phyloP scores from a whole-genome alignment of 1,284 basidiomycete species.

The Schizophyllum commune region DNA sequence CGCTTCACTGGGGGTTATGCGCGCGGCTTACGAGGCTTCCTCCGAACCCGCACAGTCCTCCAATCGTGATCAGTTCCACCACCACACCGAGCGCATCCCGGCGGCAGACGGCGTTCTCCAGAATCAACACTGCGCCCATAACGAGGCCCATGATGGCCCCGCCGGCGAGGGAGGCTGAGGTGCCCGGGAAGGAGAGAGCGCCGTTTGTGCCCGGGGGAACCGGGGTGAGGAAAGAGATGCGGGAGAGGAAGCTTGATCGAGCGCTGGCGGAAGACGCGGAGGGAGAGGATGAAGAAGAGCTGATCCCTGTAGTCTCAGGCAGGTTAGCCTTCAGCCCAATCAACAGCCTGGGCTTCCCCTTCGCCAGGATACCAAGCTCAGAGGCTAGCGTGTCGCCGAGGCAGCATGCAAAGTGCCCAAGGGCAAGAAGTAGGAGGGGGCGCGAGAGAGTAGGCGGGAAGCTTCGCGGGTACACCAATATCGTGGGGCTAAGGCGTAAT shows the following conservation, averaged over 20 bases:
- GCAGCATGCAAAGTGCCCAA: slow-evolving; percentile 76
- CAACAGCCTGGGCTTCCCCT: slow-evolving; percentile 57
- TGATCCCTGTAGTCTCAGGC: too few relatives aligned
- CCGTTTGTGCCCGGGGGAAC: slow-evolving; percentile 94
- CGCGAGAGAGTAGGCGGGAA: neutral
- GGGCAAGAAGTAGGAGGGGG: slow-evolving; percentile 1
- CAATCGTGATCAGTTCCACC: slow-evolving; percentile 46
- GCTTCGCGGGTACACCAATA: slow-evolving; percentile 59
- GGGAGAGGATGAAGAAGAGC: too few relatives aligned
- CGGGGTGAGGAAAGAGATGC: slow-evolving; percentile 62
- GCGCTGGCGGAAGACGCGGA: too few relatives aligned
- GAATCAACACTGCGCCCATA: slow-evolving; percentile 47
- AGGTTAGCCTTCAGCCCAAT: too few relatives aligned
- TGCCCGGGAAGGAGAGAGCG: slow-evolving; percentile 72
- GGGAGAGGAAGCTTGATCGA: too few relatives aligned
- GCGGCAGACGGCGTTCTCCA: slow-evolving; percentile 53
- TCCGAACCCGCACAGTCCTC: slow-evolving; percentile 56
- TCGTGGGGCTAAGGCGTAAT: slow-evolving; percentile 55
- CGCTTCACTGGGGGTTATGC: neutral
- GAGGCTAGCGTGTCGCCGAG: slow-evolving; percentile 76
- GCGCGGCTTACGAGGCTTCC: slow-evolving; percentile 62
- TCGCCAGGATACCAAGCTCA: slow-evolving; percentile 79
- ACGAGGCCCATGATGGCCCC: slow-evolving; percentile 66
- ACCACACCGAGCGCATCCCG: slow-evolving; percentile 28
- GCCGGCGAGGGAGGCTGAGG: slow-evolving; percentile 65